A percentile compares a stretch with the other conserved stretches of the same genome.
These are phyloP conservation scores for Ogataea paradorogensis DNA, from an alignment of 805 yeast genomes.

Conservation along the genomic window DNA sequence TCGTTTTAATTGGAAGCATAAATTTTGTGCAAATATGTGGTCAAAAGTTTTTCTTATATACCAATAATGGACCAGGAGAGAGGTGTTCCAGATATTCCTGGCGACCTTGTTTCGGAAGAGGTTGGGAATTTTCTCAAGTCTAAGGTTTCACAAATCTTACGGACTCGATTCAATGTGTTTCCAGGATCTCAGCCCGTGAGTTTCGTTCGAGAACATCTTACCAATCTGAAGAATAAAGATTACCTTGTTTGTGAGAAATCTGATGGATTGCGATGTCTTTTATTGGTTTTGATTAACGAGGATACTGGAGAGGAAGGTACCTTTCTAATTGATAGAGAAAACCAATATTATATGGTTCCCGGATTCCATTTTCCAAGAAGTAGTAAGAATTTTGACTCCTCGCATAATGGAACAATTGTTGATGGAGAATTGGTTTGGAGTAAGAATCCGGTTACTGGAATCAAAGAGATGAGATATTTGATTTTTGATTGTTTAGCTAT, in stretches of 20 bases:
- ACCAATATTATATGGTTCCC: conserved; percentile 79
- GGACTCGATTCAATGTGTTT: conserved; percentile 54
- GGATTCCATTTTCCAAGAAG: conserved; percentile 77
- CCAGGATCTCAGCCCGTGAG: conserved; percentile 97
- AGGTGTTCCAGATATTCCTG: conserved; percentile 84
- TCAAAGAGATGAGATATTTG: conserved; percentile 70
- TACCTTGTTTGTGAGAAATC: conserved; percentile 95
- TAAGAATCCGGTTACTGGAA: conserved; percentile 48
- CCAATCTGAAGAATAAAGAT: conserved; percentile 64
- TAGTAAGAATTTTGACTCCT: conserved; percentile 45
- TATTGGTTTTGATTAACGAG: conserved; percentile 58
- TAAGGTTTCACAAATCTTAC: conserved; percentile 62
- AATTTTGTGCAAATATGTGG: background rate
- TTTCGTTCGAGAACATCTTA: conserved; percentile 73
- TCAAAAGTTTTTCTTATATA: conserved; percentile 1
- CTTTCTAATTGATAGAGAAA: conserved; percentile 83
- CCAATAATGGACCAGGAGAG: conserved; percentile 30
- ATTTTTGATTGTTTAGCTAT: conserved; percentile 90
- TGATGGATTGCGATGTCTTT: conserved; percentile 85
- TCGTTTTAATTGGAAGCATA: background rate
- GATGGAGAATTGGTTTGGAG: conserved; percentile 94
- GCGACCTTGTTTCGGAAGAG: conserved; percentile 69
- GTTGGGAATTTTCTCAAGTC: conserved; percentile 65
- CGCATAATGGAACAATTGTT: conserved; percentile 82
- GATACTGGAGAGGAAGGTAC: conserved; percentile 83